Base-by-base conservation (phyloP, 2,329 filamentous ascomycete genomes). In the Leptographium wingfieldii region DNA sequence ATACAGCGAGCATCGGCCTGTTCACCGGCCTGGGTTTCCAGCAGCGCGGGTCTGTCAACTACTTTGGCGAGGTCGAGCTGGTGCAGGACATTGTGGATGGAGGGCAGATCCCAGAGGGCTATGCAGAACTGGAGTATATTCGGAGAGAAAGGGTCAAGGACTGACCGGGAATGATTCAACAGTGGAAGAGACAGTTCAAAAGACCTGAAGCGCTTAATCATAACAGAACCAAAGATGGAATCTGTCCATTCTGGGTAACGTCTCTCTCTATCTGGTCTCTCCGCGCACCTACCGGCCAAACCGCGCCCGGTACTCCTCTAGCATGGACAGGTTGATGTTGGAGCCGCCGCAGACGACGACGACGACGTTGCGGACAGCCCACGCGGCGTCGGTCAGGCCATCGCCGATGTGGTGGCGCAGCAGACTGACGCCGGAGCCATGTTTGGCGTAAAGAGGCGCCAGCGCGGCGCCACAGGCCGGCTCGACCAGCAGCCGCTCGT, bases 321-420 rank as follows among this genome's bases (percentile, higher is more conserved):
- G 73, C 68, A 85, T 79, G 43, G 81, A 78, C 61, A 86, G 70
- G 2, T 80, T 83, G 43, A 89, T 80, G 69, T 84, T 84, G 27
- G 80, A 85, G 5, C 88, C 88, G 53, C 92, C 92, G 68, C 92
- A 97, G 7, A 96, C 84, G 29, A 95, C 78, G 58, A 96, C 76
- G 1, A 96, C 90, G 6, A 96, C 81, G 64, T 88, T 89, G 69
- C 84, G 87, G 60, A 80, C 74, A 0, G 77, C 75, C 72, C 80
- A 85, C 63, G 90, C 79, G 40, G 80, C 79, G 38, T 82, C 80
- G 1, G 72, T 71, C 57, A 81, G 57, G 0, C 71, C 75, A 55
- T 72, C 67, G 0, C 86, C 82, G 0, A 91, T 73, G 11, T 83
- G 73, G 65, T 78, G 76, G 67, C 84, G 79, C 67, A 95, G 69